Conservation (phyloP, 2,329 filamentous ascomycete genomes). For the Colletotrichum sp. region DNA sequence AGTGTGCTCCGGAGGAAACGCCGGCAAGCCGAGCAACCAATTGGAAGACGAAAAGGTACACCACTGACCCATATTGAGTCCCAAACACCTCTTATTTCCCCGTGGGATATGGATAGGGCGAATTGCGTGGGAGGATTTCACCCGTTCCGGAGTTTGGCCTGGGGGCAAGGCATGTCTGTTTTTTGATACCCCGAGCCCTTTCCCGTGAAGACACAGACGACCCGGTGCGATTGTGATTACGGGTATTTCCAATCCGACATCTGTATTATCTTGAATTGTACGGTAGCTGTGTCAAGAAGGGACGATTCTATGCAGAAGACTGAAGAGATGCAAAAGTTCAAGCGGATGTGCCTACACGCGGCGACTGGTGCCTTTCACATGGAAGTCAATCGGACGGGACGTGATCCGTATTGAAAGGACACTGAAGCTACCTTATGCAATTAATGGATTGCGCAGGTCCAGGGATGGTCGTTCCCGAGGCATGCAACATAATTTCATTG, state of each 20-base stretch:
- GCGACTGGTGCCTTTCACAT: not conserved
- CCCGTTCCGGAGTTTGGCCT: constrained; percentile 11
- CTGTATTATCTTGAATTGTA: not conserved
- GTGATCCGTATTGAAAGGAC: not conserved
- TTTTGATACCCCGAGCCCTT: constrained; percentile 18
- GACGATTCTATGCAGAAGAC: not conserved
- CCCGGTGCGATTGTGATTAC: not conserved
- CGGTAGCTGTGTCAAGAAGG: not conserved
- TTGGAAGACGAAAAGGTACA: not conserved
- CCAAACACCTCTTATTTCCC: not conserved
- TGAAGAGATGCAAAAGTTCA: not conserved
- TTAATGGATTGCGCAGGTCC: not conserved
- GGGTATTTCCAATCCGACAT: not conserved
- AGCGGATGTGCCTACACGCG: not conserved
- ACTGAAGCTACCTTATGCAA: not conserved
- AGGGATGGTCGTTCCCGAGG: constrained; percentile 5
- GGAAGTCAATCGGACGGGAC: not conserved
- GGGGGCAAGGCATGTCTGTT: constrained; percentile 12
- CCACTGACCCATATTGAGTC: not conserved
- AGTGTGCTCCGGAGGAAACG: not conserved
- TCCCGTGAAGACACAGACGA: not conserved
- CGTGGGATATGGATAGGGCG: not conserved
- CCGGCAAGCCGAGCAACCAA: not conserved
- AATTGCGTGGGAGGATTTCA: not conserved
- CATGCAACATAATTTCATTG: constrained; percentile 14